Conservation (phyloP, 1,284 basidiomycete species). For the Moesziomyces parantarcticus region DNA sequence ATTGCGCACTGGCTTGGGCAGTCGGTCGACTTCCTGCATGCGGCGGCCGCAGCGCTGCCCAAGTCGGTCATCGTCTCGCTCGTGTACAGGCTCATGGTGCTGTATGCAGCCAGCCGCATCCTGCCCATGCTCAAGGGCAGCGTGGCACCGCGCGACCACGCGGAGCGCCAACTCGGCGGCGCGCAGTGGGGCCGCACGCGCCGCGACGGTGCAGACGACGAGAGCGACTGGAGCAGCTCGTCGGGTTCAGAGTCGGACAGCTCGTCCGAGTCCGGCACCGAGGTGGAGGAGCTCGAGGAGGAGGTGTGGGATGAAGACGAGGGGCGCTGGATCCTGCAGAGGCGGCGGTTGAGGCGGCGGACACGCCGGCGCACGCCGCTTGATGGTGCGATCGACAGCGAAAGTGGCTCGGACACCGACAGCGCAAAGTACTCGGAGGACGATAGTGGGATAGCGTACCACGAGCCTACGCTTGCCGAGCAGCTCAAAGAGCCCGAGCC, state of each 20-base stretch:
- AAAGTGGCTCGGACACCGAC: conserved; percentile 3
- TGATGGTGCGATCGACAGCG: conserved; percentile 17
- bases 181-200: conserved; percentile 22
- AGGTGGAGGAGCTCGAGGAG: conserved; percentile 31
- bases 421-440: conserved; percentile 24
- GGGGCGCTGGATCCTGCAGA: conserved; percentile 33
- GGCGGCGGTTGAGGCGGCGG: conserved; percentile 22
- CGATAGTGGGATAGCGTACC: conserved; percentile 40
- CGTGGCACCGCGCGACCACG: conserved; percentile 9
- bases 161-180: background rate
- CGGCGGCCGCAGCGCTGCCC: conserved; percentile 59
- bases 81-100: conserved; percentile 63
- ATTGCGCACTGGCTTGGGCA: conserved; percentile 56
- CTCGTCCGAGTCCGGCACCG: conserved; percentile 13
- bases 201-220: background rate
- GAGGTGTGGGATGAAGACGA: conserved; percentile 40
- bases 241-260: conserved; percentile 10
- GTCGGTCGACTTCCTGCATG: conserved; percentile 54
- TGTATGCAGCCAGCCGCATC: conserved; percentile 64
- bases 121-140: conserved; percentile 56
- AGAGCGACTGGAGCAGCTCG: conserved; percentile 19
- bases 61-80: conserved; percentile 63
- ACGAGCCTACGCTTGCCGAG: conserved; percentile 20
- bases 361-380: conserved; percentile 21
- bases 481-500: conserved; percentile 25